phyloP scores from a whole-genome alignment of 2,329 filamentous ascomycete genomes.

The Neofusicoccum laricinum region DNA sequence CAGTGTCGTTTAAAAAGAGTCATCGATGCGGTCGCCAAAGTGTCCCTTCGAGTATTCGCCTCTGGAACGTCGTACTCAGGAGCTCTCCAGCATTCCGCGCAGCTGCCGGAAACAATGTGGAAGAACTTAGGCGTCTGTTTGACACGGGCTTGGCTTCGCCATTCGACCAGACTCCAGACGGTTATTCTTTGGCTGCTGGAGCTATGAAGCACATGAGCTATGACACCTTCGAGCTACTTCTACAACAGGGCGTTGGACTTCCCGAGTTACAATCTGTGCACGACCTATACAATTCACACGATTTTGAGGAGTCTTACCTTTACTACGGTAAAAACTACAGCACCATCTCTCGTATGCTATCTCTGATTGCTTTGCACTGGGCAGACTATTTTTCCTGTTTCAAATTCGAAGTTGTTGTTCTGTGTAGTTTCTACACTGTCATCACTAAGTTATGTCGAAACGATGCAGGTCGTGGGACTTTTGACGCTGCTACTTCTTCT shows the following conservation, averaged over 20 bases:
- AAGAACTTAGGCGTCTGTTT: background rate
- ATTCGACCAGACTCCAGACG: background rate
- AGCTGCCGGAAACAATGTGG: background rate
- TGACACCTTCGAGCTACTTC: background rate
- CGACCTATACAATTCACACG: accelerated
- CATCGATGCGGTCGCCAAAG: background rate
- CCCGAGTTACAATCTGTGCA: background rate
- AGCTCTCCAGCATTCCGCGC: background rate
- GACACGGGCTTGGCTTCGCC: background rate
- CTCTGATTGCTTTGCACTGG: no score
- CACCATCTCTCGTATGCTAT: no score
- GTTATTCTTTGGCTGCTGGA: background rate
- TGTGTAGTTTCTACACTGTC: no score
- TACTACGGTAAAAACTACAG: no score
- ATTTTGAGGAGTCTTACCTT: no score
- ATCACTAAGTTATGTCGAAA: no score
- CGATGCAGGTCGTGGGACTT: no score
- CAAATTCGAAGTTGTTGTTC: no score
- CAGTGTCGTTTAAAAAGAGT: background rate
- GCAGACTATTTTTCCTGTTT: no score
- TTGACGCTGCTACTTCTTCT: no score
- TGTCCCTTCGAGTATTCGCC: background rate
- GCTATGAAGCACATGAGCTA: background rate
- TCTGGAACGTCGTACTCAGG: background rate
- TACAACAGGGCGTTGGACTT: background rate